Evolutionary conservation across 2,329 filamentous ascomycete genomes (phyloP).

Genomic region (Stylonectria norvegica): DNA sequence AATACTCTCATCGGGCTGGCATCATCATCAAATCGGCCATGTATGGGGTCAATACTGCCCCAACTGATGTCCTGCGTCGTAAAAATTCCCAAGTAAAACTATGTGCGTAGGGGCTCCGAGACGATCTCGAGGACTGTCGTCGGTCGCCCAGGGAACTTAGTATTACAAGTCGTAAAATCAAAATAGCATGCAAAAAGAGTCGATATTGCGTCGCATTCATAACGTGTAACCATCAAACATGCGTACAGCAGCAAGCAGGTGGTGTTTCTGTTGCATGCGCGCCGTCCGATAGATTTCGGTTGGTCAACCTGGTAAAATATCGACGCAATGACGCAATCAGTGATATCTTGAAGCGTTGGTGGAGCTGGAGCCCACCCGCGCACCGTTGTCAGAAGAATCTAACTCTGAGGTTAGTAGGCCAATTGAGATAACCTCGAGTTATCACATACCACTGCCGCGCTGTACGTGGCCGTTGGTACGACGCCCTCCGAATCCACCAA

Average conservation of each 20-base stretch:
- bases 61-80: slow-evolving; percentile 18
- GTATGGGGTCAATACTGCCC: slow-evolving; percentile 9
- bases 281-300: neutral
- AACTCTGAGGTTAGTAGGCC: slow-evolving; percentile 12
- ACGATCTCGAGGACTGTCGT: slow-evolving; percentile 16
- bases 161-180: slow-evolving; percentile 39
- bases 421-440: slow-evolving; percentile 1
- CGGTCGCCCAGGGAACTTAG: slow-evolving; percentile 26
- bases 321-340: slow-evolving; percentile 19
- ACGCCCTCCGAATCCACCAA: slow-evolving; percentile 51
- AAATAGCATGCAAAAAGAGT: slow-evolving; percentile 28
- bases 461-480: slow-evolving; percentile 60
- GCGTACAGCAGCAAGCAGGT: slow-evolving; percentile 7
- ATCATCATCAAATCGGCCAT: slow-evolving; percentile 36
- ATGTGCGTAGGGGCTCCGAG: slow-evolving; percentile 26
- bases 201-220: slow-evolving; percentile 26
- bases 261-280: neutral
- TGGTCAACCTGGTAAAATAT: neutral
- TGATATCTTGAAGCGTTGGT: slow-evolving; percentile 37
- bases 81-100: slow-evolving; percentile 30
- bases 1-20: slow-evolving; percentile 37
- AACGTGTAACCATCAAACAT: slow-evolving; percentile 21
- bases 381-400: slow-evolving; percentile 45
- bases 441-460: slow-evolving; percentile 55
- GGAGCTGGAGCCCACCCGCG: slow-evolving; percentile 36